A percentile compares a stretch with the other conserved stretches of the same genome.
These are phyloP conservation scores for Pezicula carpinea DNA, from an alignment of 2,329 filamentous ascomycete species.

Conservation along the genomic window DNA sequence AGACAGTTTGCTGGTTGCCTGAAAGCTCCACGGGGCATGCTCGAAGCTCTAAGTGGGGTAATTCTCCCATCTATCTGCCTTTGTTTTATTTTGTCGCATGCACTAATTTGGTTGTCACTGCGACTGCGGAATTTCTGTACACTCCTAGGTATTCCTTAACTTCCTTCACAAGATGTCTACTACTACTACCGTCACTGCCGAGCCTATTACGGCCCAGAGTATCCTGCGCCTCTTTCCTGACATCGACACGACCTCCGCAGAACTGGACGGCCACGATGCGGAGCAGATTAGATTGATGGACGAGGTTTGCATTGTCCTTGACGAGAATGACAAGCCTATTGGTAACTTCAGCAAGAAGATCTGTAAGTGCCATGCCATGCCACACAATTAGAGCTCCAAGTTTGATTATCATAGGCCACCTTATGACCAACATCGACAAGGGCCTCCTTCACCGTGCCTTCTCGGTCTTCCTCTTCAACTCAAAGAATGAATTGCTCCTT, in stretches of 20 bases:
- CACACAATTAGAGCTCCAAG: neutral
- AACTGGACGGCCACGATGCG: conserved; percentile 87
- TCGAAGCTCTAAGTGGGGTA: no score
- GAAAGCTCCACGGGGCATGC: no score
- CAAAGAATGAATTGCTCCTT: conserved; percentile 84
- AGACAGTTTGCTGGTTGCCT: no score
- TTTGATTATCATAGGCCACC: conserved; percentile 61
- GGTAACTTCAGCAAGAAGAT: conserved; percentile 97
- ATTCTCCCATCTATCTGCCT: no score
- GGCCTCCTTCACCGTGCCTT: conserved; percentile 96
- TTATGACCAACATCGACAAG: conserved; percentile 98
- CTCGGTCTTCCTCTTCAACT: conserved; percentile 96
- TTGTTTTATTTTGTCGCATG: neutral
- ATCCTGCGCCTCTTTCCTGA: conserved; percentile 88
- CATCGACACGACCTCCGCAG: conserved; percentile 63
- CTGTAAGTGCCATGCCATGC: conserved; percentile 53
- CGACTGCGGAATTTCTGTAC: neutral
- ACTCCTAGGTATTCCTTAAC: neutral
- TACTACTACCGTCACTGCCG: conserved; percentile 44
- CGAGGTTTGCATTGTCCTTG: conserved; percentile 94
- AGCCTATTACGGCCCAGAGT: conserved; percentile 76
- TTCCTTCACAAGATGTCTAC: conserved; percentile 20
- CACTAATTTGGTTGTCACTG: neutral
- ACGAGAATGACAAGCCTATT: conserved; percentile 87
- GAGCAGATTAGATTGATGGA: conserved; percentile 99